Evolutionary conservation across 2,329 filamentous ascomycete species (phyloP).

Genomic region (Penicillium janthinellum): DNA sequence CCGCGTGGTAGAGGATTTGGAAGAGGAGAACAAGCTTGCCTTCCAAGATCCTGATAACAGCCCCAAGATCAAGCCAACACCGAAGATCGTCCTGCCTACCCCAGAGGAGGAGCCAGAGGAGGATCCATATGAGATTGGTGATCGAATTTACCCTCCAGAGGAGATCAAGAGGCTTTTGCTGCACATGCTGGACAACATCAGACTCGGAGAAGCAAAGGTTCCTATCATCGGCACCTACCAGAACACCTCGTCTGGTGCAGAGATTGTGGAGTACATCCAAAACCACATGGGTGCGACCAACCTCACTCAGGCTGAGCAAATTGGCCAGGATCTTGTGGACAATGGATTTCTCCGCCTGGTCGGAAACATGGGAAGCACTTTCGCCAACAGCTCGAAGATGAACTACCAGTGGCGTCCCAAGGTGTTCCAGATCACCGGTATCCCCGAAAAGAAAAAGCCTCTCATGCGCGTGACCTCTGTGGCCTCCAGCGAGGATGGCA

Average conservation of each 20-base stretch:
- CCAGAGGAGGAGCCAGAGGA: slow-evolving; percentile 71
- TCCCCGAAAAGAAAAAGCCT: slow-evolving; percentile 82
- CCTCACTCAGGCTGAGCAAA: slow-evolving; percentile 87
- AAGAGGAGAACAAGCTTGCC: slow-evolving; percentile 97
- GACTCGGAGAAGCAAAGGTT: slow-evolving; percentile 88
- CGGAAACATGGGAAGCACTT: slow-evolving; percentile 91
- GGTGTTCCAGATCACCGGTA: slow-evolving; percentile 81
- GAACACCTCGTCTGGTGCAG: slow-evolving; percentile 86
- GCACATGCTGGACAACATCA: slow-evolving; percentile 84
- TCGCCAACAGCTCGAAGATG: slow-evolving; percentile 96
- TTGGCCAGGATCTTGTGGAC: slow-evolving; percentile 88
- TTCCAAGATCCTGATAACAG: slow-evolving; percentile 83
- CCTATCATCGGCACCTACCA: slow-evolving; percentile 92
- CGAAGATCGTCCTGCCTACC: slow-evolving; percentile 79
- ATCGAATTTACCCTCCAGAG: slow-evolving; percentile 80
- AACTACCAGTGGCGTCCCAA: slow-evolving; percentile 97
- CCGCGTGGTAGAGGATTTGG: slow-evolving; percentile 88
- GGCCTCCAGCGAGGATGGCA: slow-evolving; percentile 59
- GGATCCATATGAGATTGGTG: slow-evolving; percentile 85
- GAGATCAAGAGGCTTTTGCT: slow-evolving; percentile 87
- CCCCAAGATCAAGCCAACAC: slow-evolving; percentile 58
- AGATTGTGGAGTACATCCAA: slow-evolving; percentile 95
- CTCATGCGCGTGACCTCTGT: slow-evolving; percentile 75
- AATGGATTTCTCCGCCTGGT: slow-evolving; percentile 87
- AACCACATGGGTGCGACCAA: slow-evolving; percentile 80